Evolutionary conservation across 768 basidiomycete genomes (phyloP).

Genomic region (Mycena albidolilacea): DNA sequence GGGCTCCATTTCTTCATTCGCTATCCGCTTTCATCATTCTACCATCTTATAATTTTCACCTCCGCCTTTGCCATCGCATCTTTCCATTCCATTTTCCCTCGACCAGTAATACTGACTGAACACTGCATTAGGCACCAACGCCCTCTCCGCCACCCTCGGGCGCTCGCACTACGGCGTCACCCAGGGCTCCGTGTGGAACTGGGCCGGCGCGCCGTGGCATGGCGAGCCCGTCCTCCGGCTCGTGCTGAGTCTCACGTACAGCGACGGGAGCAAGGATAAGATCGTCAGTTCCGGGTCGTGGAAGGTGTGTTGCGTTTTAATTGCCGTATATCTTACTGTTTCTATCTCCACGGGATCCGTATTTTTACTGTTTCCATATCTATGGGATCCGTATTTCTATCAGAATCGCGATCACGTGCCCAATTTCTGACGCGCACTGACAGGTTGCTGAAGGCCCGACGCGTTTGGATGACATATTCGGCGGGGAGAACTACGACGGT

Average conservation of each 20-base stretch:
- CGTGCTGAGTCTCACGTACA: conserved; percentile 45
- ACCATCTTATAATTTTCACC: neutral
- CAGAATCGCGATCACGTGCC: neutral
- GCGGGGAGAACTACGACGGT: conserved; percentile 51
- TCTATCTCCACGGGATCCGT: too few species aligned
- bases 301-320: conserved; percentile 31
- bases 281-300: conserved; percentile 43
- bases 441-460: conserved; percentile 46
- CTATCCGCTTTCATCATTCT: too few species aligned
- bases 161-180: conserved; percentile 49
- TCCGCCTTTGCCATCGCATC: neutral
- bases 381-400: neutral
- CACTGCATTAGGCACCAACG: conserved; percentile 36
- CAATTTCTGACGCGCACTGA: neutral
- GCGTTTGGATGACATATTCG: conserved; percentile 48
- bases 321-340: neutral
- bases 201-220: conserved; percentile 49
- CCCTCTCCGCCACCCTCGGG: conserved; percentile 45
- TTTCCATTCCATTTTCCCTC: neutral
- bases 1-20: neutral
- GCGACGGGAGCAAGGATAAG: conserved; percentile 43
- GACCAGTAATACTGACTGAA: neutral
- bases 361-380: too few species aligned
- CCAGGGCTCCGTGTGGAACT: conserved; percentile 51
- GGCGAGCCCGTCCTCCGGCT: conserved; percentile 45